Evolutionary conservation across 768 basidiomycete genomes (phyloP), one percentile per base, ranked within the genome.

Genomic region (Suillus subluteus): DNA sequence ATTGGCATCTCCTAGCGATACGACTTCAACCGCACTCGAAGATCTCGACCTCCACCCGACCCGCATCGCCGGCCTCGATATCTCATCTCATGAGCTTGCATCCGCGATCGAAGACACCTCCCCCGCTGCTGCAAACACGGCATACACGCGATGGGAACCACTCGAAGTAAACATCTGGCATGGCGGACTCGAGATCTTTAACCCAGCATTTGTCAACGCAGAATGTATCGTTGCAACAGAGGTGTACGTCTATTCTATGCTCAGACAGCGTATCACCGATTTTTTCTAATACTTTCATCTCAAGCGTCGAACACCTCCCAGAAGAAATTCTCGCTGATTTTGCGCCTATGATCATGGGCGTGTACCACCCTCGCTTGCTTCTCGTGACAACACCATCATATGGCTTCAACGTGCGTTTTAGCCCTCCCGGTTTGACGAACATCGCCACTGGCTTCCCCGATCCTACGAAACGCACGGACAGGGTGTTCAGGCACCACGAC

Each of bases 301-400:
- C 40, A 59, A 95, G 95, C 9, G 89, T 96, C 69, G 94, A 96
- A 73, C 94, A 96, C 70, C 80, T 96, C 58, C 81, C 84, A 1
- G 83, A 85, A 0, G 76, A 83, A 6, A 76, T 90, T 38, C 80
- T 95, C 16, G 78, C 82, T 0, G 81, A 82, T 23, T 91, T 95
- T 69, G 86, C 89, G 8, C 90, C 91, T 4, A 76, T 88, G 61
- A 78, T 96, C 16, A 84, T 97, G 15, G 94, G 94, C 0, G 80
- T 85, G 40, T 97, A 97, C 71, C 88, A 87, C 64, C 95, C 95
- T 1, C 82, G 82, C 35, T 73, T 90, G 52, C 82, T 95, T 54
- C 83, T 97, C 26, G 73, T 96, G 71, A 96, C 95, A 0, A 97
- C 95, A 0, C 95, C 94, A 0, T 92, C 91, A 3, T 95, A 90